Percentiles rank a stretch among this genome's conserved stretches.
These are phyloP conservation scores for Botryotinia narcissicola DNA, from an alignment of 2,329 filamentous ascomycete species.

Conservation along the genomic window DNA sequence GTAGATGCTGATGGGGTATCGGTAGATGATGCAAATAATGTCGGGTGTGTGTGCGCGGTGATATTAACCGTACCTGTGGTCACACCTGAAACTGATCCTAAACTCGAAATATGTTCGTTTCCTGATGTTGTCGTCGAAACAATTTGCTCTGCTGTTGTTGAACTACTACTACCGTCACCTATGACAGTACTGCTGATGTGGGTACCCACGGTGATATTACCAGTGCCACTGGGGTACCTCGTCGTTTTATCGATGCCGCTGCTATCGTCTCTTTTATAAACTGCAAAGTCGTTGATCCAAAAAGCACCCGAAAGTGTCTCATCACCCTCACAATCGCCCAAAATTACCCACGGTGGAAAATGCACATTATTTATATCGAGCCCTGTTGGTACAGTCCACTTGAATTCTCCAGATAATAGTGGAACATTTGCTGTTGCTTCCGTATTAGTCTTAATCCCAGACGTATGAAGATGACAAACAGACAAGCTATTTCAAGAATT, in stretches of 20 bases:
- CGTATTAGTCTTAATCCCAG: neutral
- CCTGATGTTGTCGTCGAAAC: neutral
- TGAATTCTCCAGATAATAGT: neutral
- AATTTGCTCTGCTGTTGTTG: neutral
- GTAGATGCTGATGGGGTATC: neutral
- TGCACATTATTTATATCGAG: slow-evolving; percentile 18
- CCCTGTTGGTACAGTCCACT: slow-evolving; percentile 6
- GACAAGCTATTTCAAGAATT: slow-evolving; percentile 10
- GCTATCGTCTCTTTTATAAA: neutral
- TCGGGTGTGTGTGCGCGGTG: neutral
- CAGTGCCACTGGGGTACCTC: neutral
- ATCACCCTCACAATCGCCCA: neutral
- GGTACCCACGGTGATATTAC: neutral
- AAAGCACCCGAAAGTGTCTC: slow-evolving; percentile 8
- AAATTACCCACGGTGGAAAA: slow-evolving; percentile 15
- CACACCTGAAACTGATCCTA: neutral
- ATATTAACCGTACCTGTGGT: neutral
- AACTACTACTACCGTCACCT: neutral
- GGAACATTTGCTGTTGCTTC: slow-evolving; percentile 4
- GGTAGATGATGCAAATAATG: neutral
- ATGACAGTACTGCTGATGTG: neutral
- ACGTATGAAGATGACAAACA: neutral
- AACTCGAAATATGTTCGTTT: neutral
- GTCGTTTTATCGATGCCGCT: neutral
- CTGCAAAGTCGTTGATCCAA: slow-evolving; percentile 13